Percentiles rank a stretch among this genome's conserved stretches.
Evolutionary conservation across 306 rosid genomes (phyloP).

Genomic region (Ormosia semicastrata): DNA sequence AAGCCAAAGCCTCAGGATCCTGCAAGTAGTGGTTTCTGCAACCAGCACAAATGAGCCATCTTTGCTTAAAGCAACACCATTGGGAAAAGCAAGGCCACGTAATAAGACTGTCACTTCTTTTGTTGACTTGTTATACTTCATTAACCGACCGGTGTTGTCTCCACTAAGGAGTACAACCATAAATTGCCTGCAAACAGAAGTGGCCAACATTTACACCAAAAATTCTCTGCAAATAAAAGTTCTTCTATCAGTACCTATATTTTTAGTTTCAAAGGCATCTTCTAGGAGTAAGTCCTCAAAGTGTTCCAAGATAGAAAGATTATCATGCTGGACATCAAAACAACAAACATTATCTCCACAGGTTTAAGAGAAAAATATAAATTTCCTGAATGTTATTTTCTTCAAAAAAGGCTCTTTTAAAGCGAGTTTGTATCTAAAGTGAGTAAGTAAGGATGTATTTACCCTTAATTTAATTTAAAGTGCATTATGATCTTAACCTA

Average conservation of each 20-base stretch:
- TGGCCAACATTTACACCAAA: not conserved
- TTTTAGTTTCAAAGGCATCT: not conserved
- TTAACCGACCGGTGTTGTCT: conserved; percentile 76
- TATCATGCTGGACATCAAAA: conserved; percentile 7
- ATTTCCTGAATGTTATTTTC: not conserved
- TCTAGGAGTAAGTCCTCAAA: not conserved
- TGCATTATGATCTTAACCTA: no score
- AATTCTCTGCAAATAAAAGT: not conserved
- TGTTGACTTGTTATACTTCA: conserved; percentile 59
- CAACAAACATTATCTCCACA: not conserved
- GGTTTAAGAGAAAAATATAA: not conserved
- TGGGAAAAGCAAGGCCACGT: conserved; percentile 67
- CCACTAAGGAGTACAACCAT: conserved; percentile 56
- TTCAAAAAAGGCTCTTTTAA: not conserved
- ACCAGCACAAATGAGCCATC: conserved; percentile 72
- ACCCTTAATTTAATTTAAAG: no score
- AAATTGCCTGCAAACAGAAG: conserved; percentile 66
- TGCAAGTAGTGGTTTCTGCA: conserved; percentile 66
- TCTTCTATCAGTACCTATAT: not conserved
- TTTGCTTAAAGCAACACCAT: conserved; percentile 79
- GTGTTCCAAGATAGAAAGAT: not conserved
- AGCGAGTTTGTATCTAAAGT: no score
- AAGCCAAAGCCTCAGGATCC: conserved; percentile 78
- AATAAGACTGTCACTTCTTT: conserved; percentile 67
- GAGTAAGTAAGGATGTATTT: no score